Evolutionary conservation across 257 asterid species (phyloP).

Genomic region (Przewalskia tangutica): DNA sequence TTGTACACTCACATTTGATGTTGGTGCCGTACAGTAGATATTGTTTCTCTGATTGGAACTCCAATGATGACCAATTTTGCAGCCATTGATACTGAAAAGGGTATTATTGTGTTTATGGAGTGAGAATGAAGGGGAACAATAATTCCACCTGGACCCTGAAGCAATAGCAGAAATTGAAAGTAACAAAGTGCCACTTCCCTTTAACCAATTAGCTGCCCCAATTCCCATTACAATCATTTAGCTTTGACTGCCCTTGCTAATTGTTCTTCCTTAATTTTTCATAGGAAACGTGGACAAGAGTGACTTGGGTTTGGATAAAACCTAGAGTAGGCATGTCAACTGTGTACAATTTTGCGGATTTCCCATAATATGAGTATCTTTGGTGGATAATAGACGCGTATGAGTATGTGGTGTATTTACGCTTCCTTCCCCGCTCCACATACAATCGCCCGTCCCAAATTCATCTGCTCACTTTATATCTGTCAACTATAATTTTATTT

Average conservation of each 20-base stretch:
- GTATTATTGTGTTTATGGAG: background rate
- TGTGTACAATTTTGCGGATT: too few relatives aligned
- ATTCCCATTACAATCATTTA: background rate
- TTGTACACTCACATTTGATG: background rate
- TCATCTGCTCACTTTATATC: too few relatives aligned
- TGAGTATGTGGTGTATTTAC: too few relatives aligned
- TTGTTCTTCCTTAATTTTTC: background rate
- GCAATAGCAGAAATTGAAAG: background rate
- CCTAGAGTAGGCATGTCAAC: too few relatives aligned
- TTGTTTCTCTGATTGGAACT: background rate
- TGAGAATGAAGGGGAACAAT: background rate
- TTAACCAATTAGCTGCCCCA: background rate
- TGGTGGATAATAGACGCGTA: too few relatives aligned
- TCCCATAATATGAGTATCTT: too few relatives aligned
- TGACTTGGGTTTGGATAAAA: background rate
- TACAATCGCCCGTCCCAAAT: too few relatives aligned
- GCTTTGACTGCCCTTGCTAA: background rate
- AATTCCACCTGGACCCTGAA: background rate
- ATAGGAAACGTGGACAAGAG: background rate
- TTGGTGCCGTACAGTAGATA: background rate
- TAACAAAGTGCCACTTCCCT: background rate
- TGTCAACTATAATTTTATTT: too few relatives aligned
- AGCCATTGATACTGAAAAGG: background rate
- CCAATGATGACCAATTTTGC: background rate
- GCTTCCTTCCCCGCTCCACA: too few relatives aligned